Evolutionary conservation across 2,329 filamentous ascomycete genomes (phyloP), one percentile per base, ranked within the genome.

Genomic region (Hysterium pulicare): DNA sequence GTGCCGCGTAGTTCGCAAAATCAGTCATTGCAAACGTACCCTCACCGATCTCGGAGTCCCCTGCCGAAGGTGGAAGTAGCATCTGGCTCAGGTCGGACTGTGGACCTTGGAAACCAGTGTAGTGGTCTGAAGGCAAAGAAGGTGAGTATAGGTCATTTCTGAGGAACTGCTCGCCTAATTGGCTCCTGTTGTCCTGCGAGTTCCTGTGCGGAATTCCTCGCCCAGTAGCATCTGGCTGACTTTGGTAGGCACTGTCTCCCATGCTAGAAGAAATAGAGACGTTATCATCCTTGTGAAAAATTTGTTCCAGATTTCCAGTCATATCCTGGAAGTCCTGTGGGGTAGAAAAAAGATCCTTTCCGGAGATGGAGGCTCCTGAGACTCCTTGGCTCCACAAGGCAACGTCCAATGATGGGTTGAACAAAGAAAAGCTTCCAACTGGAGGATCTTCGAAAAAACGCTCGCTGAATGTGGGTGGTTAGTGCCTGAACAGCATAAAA

Each of bases 301-400:
- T 61, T 40, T 54, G 46, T 30, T 68, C 64, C 48, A 56, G 48
- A 45, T 46, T 38, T 19, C 52, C 54, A 48, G 54, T 55, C 58
- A 67, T 62, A 40, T 64, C 62, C 52, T 56, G 56, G 47, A 61
- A 51, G 5, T 64, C 59, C 49, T 62, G 51, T 44, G 51, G 55
- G 45, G 57, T 59, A 38, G 42, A 49, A 57, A 64, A 55, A 48
- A 67, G 51, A 47, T 66, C 61, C 58, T 57, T 51, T 48, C 53
- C 58, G 41, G 59, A 52, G 47, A 56, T 53, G 49, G 60, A 36
- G n/a, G 55, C 54, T 41, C 61, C 57, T 19, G 64, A 58, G 20
- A 69, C 62, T 42, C 66, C 61, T 47, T 69, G 64, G 49, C 57
- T 66, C 67, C 67, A 70, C 61, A 68, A 58, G 47, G 63, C 59